A percentile compares a stretch with the other conserved stretches of the same genome.
Conservation (phyloP, 2,329 filamentous ascomycete genomes). For the Leptographium radiaticola region DNA sequence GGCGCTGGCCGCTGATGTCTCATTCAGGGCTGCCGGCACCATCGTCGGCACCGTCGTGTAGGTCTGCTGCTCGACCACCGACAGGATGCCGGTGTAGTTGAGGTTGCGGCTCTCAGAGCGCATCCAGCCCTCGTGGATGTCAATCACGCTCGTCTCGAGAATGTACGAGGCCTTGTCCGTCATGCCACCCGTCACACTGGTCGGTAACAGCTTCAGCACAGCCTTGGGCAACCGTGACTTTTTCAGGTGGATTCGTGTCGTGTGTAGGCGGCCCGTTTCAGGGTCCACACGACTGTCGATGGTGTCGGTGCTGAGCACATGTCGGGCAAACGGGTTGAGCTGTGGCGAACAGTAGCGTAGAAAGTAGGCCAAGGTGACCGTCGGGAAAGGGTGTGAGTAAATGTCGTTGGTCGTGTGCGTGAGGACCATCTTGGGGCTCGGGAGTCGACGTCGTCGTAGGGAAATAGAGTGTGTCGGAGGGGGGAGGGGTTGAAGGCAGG, state of each 20-base stretch:
- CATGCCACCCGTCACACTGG: constrained; percentile 50
- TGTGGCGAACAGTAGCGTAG: constrained; percentile 64
- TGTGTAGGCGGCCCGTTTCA: constrained; percentile 60
- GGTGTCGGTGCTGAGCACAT: constrained; percentile 74
- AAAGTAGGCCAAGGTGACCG: constrained; percentile 80
- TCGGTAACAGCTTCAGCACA: constrained; percentile 62
- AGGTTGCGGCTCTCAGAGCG: constrained; percentile 68
- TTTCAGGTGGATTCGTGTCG: constrained; percentile 70
- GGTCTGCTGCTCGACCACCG: constrained; percentile 62
- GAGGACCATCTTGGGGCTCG: constrained; percentile 39
- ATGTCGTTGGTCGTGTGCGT: constrained; percentile 54
- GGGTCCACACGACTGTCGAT: constrained; percentile 63
- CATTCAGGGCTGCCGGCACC: background rate
- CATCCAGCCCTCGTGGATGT: constrained; percentile 74
- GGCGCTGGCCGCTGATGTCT: background rate
- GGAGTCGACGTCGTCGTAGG: constrained; percentile 15
- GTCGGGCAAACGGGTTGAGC: constrained; percentile 65
- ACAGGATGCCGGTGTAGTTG: constrained; percentile 69
- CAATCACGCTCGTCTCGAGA: constrained; percentile 66
- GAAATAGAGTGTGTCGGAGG: background rate
- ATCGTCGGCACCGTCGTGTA: constrained; percentile 33
- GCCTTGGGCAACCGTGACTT: constrained; percentile 64
- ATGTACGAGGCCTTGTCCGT: constrained; percentile 66
- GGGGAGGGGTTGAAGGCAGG: background rate
- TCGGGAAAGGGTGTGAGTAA: constrained; percentile 71